A percentile compares a stretch with the other conserved stretches of the same genome.
Conservation (phyloP, 2,329 filamentous ascomycete genomes). For the Colletotrichum plurivorum region DNA sequence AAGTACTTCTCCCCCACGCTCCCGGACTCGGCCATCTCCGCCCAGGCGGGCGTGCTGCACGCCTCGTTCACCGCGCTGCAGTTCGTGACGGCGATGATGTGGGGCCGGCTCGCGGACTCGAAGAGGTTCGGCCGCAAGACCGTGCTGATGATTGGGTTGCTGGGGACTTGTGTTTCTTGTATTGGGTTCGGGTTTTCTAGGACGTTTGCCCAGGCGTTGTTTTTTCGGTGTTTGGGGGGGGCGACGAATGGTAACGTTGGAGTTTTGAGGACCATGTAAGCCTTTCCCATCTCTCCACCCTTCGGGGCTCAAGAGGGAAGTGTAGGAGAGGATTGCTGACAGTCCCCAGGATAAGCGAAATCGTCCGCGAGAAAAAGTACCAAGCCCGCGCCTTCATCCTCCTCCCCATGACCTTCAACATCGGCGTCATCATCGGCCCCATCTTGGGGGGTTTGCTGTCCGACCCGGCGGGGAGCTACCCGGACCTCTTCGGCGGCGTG, state of each 20-base stretch:
- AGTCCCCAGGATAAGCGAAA: constrained; percentile 56
- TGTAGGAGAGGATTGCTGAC: neutral
- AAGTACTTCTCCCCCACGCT: constrained; percentile 76
- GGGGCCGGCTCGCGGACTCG: constrained; percentile 80
- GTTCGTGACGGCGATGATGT: constrained; percentile 85
- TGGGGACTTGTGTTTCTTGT: constrained; percentile 75
- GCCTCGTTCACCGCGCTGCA: constrained; percentile 87
- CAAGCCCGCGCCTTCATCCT: constrained; percentile 64
- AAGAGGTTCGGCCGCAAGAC: constrained; percentile 79
- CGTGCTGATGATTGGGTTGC: constrained; percentile 82
- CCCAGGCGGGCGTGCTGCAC: constrained; percentile 83
- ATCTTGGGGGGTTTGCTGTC: constrained; percentile 77
- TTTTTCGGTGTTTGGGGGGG: constrained; percentile 77
- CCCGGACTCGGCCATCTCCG: constrained; percentile 76
- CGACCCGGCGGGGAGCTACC: constrained; percentile 77
- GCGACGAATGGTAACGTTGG: constrained; percentile 64
- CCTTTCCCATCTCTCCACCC: neutral
- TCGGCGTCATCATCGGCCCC: constrained; percentile 61
- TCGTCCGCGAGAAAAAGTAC: constrained; percentile 63
- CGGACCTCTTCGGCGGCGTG: constrained; percentile 59
- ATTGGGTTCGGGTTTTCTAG: constrained; percentile 81
- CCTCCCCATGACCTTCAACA: constrained; percentile 63
- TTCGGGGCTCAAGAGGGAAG: neutral
- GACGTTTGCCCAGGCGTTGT: constrained; percentile 74
- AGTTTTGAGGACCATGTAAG: constrained; percentile 74